Base-by-base conservation (phyloP, 139 green algal genomes). In the Picochlorum sp. region DNA sequence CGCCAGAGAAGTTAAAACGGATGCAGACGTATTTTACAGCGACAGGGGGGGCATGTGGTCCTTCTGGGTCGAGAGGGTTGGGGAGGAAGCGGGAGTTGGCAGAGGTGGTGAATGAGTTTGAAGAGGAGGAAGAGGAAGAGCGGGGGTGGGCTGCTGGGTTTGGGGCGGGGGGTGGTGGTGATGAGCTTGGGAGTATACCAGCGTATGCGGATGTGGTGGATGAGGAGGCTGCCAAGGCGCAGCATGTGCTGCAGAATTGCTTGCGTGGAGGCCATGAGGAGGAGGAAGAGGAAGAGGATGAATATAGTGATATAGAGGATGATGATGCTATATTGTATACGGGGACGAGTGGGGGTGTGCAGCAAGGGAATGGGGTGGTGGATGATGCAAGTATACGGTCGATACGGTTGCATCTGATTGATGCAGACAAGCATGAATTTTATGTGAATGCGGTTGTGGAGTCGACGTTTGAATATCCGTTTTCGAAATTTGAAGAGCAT, bases 401-500 rank as follows among this genome's bases (percentile, higher is more conserved):
- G 47, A 21, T 54, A 18, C 16, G 47, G 47, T 54, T 54, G 47
- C 47, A 54, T 20, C 10, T 54, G 47, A 54, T 54, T 20, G 18
- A 21, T 24, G 16, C 47, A 20, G n/a, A 54, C 2, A 54, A 26
- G 47, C 16, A 54, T 54, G 47, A 54, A 24, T 54, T 54, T 7
- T 26, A 21, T 54, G 47, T 54, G 16, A 20, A 26, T 20, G 47
- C 47, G 47, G n/a, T 21, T 26, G 47, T 54, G n/a, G n/a, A 54
- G 16, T 20, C 16, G 11, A 54, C 47, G n/a, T 54, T 54, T 21
- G 47, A 54, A 54, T 54, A 54, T 7, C 47, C 47, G 6, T 54
- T 54, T 54, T 20, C 18, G 47, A 54, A 54, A 54, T 54, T 54
- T 54, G n/a, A 54, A 21, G 47, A 54, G 16, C 47, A 54, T 54